These are phyloP conservation scores for Penicillium sp. DNA, from an alignment of 2,329 filamentous ascomycete species.

Conservation along the genomic window DNA sequence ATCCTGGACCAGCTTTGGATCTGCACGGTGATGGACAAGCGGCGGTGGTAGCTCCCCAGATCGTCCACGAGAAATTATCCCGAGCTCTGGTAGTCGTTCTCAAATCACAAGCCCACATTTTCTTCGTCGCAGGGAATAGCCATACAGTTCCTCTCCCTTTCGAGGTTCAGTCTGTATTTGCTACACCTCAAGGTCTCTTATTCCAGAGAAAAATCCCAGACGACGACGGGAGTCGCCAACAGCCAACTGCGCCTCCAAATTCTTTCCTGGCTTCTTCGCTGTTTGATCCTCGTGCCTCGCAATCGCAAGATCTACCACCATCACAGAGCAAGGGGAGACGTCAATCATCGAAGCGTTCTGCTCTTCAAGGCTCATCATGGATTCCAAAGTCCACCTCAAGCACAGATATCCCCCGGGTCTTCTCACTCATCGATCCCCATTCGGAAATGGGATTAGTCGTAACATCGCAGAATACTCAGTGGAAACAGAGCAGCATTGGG, in stretches of 20 bases:
- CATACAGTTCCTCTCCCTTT: conserved; percentile 94
- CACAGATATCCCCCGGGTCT: conserved; percentile 65
- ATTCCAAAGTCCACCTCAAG: conserved; percentile 60
- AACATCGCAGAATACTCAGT: conserved; percentile 49
- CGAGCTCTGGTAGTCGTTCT: conserved; percentile 86
- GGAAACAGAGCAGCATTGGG: conserved; percentile 31
- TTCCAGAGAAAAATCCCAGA: conserved; percentile 75
- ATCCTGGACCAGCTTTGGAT: conserved; percentile 29
- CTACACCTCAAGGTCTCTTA: conserved; percentile 80
- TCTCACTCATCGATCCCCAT: conserved; percentile 83
- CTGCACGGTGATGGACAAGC: conserved; percentile 28
- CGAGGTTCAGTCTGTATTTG: conserved; percentile 84
- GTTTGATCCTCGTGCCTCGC: conserved; percentile 38
- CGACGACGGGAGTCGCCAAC: conserved; percentile 17
- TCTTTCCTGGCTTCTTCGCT: conserved; percentile 78
- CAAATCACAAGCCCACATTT: conserved; percentile 89
- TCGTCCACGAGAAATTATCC: conserved; percentile 35
- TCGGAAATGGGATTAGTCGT: conserved; percentile 85
- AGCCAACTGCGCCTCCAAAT: conserved; percentile 70
- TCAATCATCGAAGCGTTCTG: conserved; percentile 55
- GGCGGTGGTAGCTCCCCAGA: conserved; percentile 21
- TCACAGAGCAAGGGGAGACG: conserved; percentile 40
- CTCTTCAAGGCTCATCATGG: conserved; percentile 60
- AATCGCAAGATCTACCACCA: conserved; percentile 38
- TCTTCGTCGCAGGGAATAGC: conserved; percentile 83